phyloP scores from a whole-genome alignment of 2,329 filamentous ascomycete genomes.

The Aspergillus sp. region DNA sequence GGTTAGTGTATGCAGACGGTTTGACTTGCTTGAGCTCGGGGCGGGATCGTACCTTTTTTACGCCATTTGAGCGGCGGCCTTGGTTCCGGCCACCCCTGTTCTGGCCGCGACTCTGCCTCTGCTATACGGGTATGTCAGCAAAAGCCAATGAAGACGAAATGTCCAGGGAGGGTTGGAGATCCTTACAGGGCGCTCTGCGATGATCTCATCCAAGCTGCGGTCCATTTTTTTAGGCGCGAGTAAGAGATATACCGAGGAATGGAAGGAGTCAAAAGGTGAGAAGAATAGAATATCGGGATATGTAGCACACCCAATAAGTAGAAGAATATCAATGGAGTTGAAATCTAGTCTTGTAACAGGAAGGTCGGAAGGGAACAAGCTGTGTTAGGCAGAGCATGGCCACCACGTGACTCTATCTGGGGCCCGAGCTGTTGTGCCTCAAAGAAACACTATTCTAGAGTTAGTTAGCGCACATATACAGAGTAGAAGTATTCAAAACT shows the following conservation, averaged over 20 bases:
- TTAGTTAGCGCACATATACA: not conserved
- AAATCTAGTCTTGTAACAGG: constrained; percentile 1
- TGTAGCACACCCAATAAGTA: not conserved
- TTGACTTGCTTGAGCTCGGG: not conserved
- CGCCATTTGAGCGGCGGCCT: constrained; percentile 70
- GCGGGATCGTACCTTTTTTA: constrained; percentile 71
- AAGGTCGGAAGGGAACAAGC: constrained; percentile 2
- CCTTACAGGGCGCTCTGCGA: constrained; percentile 59
- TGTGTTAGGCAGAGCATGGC: not conserved
- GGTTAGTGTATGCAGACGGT: not conserved
- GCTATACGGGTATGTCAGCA: constrained; percentile 20
- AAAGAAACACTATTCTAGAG: not conserved
- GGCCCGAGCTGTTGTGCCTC: not conserved
- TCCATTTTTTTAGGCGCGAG: constrained; percentile 51
- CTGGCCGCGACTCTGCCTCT: constrained; percentile 22
- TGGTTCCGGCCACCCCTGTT: constrained; percentile 42
- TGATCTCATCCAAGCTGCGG: constrained; percentile 64
- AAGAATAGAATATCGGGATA: not conserved
- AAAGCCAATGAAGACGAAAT: not conserved
- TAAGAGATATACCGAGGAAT: not conserved
- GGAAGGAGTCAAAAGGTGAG: not conserved
- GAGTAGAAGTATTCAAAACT: not conserved
- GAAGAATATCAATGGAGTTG: constrained; percentile 7
- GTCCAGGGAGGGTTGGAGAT: not conserved
- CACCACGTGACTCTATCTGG: constrained; percentile 7